Evolutionary conservation across 73 alveolate species (phyloP).

Genomic region (Paramecium biaurelia): DNA sequence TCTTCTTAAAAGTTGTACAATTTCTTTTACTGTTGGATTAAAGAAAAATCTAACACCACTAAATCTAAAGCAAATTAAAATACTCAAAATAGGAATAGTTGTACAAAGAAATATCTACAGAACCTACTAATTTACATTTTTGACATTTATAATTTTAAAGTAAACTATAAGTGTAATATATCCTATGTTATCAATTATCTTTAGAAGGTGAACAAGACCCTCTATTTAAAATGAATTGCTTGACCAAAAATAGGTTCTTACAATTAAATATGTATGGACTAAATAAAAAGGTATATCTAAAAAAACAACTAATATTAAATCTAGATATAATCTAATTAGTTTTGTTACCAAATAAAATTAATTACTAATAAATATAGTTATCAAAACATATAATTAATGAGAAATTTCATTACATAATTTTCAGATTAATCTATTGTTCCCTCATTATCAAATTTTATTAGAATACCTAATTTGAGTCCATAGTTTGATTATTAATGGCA

Average conservation of each 20-base stretch:
- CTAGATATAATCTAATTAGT: too few species aligned
- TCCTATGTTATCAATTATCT: background rate
- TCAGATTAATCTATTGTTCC: slow-evolving; percentile 44
- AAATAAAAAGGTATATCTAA: too few species aligned
- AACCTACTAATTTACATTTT: background rate
- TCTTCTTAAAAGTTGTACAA: too few species aligned
- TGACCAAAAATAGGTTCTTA: background rate
- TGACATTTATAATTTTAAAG: background rate
- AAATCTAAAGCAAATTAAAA: background rate
- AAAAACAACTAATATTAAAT: too few species aligned
- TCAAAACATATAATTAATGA: background rate
- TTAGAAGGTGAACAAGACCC: too few species aligned
- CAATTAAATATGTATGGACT: too few species aligned
- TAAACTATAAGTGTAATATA: background rate
- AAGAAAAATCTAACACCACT: background rate
- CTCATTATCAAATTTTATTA: slow-evolving; percentile 79
- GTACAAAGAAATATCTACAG: background rate
- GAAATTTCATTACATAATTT: background rate
- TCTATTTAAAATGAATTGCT: too few species aligned
- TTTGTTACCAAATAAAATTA: too few species aligned
- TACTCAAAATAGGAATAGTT: background rate
- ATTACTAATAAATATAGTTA: too few species aligned
- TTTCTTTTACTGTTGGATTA: too few species aligned
- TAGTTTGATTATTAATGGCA: slow-evolving; percentile 87
- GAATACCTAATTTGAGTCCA: slow-evolving; percentile 92